A percentile compares a stretch with the other conserved stretches of the same genome.
These are phyloP conservation scores for Leccinellum rugosiceps DNA, from an alignment of 768 basidiomycete genomes.

Conservation along the genomic window DNA sequence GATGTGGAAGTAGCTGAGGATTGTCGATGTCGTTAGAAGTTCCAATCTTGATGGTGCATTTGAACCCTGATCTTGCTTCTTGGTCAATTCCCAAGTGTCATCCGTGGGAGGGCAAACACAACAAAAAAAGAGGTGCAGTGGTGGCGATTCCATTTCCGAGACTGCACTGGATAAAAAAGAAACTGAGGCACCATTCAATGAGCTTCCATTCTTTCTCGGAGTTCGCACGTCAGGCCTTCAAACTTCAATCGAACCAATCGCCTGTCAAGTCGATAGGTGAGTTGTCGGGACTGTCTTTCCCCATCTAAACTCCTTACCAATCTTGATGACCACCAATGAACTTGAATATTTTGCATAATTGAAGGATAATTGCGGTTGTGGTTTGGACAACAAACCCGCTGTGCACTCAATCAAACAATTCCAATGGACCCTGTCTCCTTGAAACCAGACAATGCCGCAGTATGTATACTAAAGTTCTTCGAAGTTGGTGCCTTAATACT, in stretches of 20 bases:
- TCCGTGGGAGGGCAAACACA: neutral
- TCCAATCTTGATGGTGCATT: neutral
- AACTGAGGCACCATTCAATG: neutral
- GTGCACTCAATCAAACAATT: neutral
- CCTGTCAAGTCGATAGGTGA: neutral
- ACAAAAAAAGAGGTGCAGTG: neutral
- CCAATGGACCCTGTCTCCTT: no score
- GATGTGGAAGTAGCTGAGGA: neutral
- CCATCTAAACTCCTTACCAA: no score
- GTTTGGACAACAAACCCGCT: neutral
- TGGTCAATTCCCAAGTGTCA: neutral
- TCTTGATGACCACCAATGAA: neutral
- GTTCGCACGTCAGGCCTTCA: neutral
- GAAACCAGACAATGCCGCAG: no score
- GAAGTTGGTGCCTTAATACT: no score
- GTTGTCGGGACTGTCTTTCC: neutral
- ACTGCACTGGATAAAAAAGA: neutral
- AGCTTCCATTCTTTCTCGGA: neutral
- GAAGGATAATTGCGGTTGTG: neutral
- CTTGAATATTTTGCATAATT: neutral
- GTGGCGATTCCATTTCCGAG: no score
- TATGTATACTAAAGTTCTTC: no score
- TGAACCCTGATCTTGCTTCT: neutral
- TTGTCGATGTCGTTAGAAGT: neutral
- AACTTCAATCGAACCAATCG: neutral